Evolutionary conservation across 331 rosid species (phyloP).

Genomic region (Saraca asoca): DNA sequence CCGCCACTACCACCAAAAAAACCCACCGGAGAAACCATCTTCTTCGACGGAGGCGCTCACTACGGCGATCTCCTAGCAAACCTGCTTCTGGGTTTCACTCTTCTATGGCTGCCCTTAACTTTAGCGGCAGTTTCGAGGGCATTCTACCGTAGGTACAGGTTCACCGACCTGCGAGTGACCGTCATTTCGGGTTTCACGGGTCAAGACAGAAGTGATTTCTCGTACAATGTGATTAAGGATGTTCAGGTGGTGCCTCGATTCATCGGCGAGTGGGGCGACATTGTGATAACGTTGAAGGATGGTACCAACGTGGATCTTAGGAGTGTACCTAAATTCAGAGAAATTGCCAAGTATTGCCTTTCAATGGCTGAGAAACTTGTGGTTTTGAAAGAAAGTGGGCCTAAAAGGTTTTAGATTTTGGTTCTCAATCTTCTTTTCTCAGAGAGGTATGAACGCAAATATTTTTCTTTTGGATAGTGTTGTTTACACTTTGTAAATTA

Average conservation of each 20-base stretch:
- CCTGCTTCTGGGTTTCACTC: slow-evolving; percentile 78
- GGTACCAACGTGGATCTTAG: slow-evolving; percentile 65
- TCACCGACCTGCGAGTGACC: slow-evolving; percentile 81
- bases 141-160: slow-evolving; percentile 73
- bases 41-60: slow-evolving; percentile 97
- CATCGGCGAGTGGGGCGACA: slow-evolving; percentile 68
- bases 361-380: slow-evolving; percentile 52
- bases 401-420: slow-evolving; percentile 49
- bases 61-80: slow-evolving; percentile 78
- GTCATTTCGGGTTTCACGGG: slow-evolving; percentile 90
- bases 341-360: slow-evolving; percentile 60
- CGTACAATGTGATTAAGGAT: slow-evolving; percentile 73
- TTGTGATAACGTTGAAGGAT: slow-evolving; percentile 55
- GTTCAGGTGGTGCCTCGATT: slow-evolving; percentile 72
- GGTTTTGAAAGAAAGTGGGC: slow-evolving; percentile 35
- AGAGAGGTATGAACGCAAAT: neutral
- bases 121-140: slow-evolving; percentile 81
- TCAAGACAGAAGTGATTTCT: slow-evolving; percentile 80
- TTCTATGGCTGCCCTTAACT: slow-evolving; percentile 84
- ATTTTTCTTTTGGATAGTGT: too few species aligned
- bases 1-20: slow-evolving; percentile 30
- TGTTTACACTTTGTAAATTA: too few species aligned
- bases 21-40: slow-evolving; percentile 58
- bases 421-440: neutral
- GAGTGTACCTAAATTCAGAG: slow-evolving; percentile 62